Conservation (phyloP, 306 rosid species). For the Vigna trinervia region DNA sequence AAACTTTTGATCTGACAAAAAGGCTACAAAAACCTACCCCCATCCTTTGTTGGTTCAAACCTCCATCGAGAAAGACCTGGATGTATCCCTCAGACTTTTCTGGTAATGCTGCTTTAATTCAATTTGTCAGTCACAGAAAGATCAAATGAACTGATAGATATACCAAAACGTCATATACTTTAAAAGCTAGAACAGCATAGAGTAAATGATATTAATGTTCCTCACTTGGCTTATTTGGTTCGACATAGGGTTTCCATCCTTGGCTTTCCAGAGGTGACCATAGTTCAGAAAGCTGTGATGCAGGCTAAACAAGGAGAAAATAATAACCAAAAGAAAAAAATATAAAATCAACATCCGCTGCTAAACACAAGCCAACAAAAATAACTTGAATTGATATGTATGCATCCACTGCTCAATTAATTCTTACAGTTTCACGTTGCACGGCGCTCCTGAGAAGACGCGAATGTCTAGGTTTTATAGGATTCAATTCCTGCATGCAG, state of each 20-base stretch:
- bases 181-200: conserved; percentile 12
- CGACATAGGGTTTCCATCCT: conserved; percentile 72
- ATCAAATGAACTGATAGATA: conserved; percentile 29
- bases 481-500: conserved; percentile 69
- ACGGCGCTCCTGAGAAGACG: conserved; percentile 83
- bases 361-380: conserved; percentile 28
- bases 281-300: conserved; percentile 61
- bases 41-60: conserved; percentile 99
- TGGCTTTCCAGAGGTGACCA: conserved; percentile 77
- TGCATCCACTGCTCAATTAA: conserved; percentile 45
- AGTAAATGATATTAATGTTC: conserved; percentile 23
- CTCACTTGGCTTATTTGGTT: conserved; percentile 71
- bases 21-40: conserved; percentile 71
- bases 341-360: neutral
- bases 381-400: conserved; percentile 32
- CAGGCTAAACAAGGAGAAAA: conserved; percentile 57
- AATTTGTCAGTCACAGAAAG: conserved; percentile 30
- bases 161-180: conserved; percentile 17
- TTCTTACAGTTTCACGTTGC: conserved; percentile 76
- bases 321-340: neutral
- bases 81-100: conserved; percentile 81
- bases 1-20: conserved; percentile 3
- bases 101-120: conserved; percentile 71
- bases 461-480: conserved; percentile 82
- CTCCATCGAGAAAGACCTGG: conserved; percentile 98